Evolutionary conservation across 495 filamentous ascomycete genomes (phyloP).

Genomic region (Cercophora sp.): DNA sequence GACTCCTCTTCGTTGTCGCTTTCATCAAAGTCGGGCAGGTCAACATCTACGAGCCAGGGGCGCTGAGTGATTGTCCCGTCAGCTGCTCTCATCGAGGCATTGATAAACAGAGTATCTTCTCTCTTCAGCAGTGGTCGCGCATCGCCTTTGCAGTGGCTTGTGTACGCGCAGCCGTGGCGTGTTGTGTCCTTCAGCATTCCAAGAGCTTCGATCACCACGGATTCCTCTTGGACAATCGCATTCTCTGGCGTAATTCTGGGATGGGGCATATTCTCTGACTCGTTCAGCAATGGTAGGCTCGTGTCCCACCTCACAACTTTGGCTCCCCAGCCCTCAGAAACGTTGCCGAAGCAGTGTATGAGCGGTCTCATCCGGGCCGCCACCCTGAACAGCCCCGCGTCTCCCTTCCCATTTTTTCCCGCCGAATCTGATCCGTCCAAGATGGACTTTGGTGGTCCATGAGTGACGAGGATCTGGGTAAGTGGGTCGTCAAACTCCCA

Average conservation of each 20-base stretch:
- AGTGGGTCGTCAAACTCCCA: too few species aligned
- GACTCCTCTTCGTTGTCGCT: too few species aligned
- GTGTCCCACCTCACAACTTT: constrained; percentile 54
- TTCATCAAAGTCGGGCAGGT: neutral
- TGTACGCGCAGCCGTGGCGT: constrained; percentile 8
- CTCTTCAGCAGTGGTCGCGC: constrained; percentile 40
- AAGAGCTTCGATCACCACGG: too few species aligned
- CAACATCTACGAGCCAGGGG: constrained; percentile 38
- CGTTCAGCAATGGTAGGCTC: too few species aligned
- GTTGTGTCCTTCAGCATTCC: neutral
- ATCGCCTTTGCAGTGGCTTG: constrained; percentile 34
- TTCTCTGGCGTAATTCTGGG: too few species aligned
- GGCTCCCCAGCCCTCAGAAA: constrained; percentile 70
- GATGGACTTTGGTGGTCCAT: constrained; percentile 61
- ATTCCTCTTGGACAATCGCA: too few species aligned
- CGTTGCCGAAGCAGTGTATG: constrained; percentile 70
- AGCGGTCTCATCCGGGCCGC: constrained; percentile 48
- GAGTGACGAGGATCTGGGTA: constrained; percentile 69
- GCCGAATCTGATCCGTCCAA: constrained; percentile 50
- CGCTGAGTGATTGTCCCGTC: constrained; percentile 47
- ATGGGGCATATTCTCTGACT: too few species aligned
- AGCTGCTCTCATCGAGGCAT: constrained; percentile 53
- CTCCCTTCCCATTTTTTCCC: constrained; percentile 27
- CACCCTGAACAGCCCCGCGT: constrained; percentile 48
- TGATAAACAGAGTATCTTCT: constrained; percentile 65